These are phyloP conservation scores for Boletellus emodensis DNA, from an alignment of 768 basidiomycete genomes.

Conservation along the genomic window DNA sequence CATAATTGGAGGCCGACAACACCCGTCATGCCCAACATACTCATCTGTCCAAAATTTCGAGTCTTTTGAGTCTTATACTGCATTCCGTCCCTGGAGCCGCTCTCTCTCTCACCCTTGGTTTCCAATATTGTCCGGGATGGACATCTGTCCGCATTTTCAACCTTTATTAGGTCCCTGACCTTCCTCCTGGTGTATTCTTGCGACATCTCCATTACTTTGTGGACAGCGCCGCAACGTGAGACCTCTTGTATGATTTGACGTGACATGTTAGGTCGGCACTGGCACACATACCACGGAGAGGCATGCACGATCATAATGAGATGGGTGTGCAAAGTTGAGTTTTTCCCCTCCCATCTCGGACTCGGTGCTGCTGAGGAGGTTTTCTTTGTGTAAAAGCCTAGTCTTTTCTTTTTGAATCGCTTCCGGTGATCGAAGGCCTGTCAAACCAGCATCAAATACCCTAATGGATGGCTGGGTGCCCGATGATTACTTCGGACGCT, in stretches of 20 bases:
- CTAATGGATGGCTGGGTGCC: not conserved
- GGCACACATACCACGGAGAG: slow-evolving; percentile 9
- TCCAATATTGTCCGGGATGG: slow-evolving; percentile 25
- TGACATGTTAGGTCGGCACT: slow-evolving; percentile 16
- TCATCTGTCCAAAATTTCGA: slow-evolving; percentile 2
- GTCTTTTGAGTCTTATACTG: not conserved
- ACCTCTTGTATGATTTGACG: slow-evolving; percentile 27
- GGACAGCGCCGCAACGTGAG: not conserved
- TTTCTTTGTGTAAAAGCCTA: not conserved
- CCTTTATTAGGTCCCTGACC: slow-evolving; percentile 21
- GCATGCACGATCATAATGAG: slow-evolving; percentile 24
- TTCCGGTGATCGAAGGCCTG: slow-evolving; percentile 2
- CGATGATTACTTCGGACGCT: not conserved
- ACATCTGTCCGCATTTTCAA: slow-evolving; percentile 25
- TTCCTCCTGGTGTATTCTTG: not conserved
- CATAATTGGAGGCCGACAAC: too few relatives aligned
- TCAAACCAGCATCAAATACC: not conserved
- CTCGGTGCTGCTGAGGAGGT: slow-evolving; percentile 19
- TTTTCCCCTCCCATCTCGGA: slow-evolving; percentile 23
- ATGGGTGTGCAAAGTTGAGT: slow-evolving; percentile 18
- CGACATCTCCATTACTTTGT: too few relatives aligned
- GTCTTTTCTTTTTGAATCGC: not conserved
- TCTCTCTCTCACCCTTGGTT: slow-evolving; percentile 18
- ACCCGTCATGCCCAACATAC: not conserved
- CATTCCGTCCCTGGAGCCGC: slow-evolving; percentile 24